These are phyloP conservation scores for Nicotiana obtusifolia DNA, from an alignment of 257 asterid species.

Conservation along the genomic window DNA sequence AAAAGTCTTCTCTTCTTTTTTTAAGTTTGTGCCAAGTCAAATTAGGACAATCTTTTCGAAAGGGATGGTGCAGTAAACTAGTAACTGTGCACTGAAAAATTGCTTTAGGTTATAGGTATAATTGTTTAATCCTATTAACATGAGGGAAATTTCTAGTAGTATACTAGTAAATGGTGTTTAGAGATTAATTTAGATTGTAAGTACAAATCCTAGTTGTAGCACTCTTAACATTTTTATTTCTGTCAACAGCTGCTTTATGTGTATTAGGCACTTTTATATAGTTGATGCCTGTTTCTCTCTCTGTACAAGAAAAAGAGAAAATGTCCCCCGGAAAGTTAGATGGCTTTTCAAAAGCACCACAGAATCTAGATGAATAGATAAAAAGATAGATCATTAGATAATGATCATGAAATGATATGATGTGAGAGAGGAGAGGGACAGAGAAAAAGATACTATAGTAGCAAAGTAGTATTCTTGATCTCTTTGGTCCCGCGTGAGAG, in stretches of 20 bases:
- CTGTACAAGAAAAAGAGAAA: slow-evolving; percentile 8
- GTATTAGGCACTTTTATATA: not conserved
- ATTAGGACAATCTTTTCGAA: too few species aligned
- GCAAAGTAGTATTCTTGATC: slow-evolving; percentile 8
- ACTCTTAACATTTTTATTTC: not conserved
- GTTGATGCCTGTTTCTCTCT: not conserved
- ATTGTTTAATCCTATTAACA: not conserved
- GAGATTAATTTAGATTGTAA: not conserved
- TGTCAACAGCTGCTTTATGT: too few species aligned
- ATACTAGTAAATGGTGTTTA: not conserved
- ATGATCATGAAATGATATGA: slow-evolving; percentile 68
- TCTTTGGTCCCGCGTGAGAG: not conserved
- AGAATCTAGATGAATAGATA: slow-evolving; percentile 23
- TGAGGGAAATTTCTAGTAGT: not conserved
- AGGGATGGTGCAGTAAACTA: too few species aligned
- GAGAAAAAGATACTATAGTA: slow-evolving; percentile 5
- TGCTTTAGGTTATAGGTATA: not conserved
- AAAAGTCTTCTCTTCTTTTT: too few species aligned
- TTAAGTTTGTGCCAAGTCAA: too few species aligned
- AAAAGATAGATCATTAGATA: slow-evolving; percentile 59
- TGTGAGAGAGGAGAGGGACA: not conserved
- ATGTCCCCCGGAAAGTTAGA: slow-evolving; percentile 56
- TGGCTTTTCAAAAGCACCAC: slow-evolving; percentile 7
- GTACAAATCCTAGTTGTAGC: not conserved
- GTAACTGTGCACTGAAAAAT: not conserved